These are phyloP conservation scores for Morella rubra DNA, from an alignment of 306 rosid genomes.

Conservation along the genomic window DNA sequence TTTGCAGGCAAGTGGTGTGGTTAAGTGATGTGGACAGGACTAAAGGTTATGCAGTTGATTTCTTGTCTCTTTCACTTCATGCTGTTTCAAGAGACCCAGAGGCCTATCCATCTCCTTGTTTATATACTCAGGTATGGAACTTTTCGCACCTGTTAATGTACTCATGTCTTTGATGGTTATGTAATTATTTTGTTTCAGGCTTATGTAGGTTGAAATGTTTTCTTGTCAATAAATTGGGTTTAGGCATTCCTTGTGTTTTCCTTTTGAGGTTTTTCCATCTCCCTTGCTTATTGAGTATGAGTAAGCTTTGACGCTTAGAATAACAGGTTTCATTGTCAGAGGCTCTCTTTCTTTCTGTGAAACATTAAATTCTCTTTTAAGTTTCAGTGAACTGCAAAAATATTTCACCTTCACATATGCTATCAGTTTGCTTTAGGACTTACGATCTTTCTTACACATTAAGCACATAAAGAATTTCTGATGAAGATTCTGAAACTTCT, in stretches of 20 bases:
- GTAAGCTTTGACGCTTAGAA: neutral
- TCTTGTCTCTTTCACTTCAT: constrained; percentile 78
- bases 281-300: neutral
- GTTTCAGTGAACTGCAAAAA: neutral
- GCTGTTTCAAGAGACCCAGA: constrained; percentile 90
- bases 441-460: neutral
- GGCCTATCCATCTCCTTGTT: constrained; percentile 75
- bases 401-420: neutral
- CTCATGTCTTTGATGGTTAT: neutral
- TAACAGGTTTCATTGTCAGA: neutral
- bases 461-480: neutral
- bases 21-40: constrained; percentile 58
- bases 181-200: neutral
- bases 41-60: constrained; percentile 84
- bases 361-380: neutral
- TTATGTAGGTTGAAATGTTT: neutral
- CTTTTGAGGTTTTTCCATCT: neutral
- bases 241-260: neutral
- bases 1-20: constrained; percentile 82
- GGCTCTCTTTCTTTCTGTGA: neutral
- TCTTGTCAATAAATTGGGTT: neutral
- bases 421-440: neutral
- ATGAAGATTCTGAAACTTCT: too few relatives aligned
- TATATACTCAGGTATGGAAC: constrained; percentile 70
- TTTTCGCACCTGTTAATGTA: neutral